Percentiles rank a stretch among this genome's conserved stretches.
Conservation (phyloP, 305 asterid species). For the Plantago lanceolata region DNA sequence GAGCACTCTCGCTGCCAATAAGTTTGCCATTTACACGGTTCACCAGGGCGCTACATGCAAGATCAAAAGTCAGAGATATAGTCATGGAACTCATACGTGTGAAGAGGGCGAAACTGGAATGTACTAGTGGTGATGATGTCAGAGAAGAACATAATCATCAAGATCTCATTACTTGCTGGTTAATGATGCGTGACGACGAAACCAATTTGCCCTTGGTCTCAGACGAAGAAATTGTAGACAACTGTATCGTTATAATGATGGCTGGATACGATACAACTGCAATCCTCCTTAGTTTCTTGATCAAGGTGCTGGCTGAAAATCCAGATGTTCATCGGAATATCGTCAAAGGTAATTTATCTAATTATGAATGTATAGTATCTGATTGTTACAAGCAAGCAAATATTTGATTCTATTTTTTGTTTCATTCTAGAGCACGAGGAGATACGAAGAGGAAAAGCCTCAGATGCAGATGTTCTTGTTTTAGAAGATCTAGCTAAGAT, state of each 20-base stretch:
- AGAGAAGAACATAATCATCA: too few species aligned
- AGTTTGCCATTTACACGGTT: slow-evolving; percentile 30
- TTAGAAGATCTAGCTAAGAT: too few species aligned
- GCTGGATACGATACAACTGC: slow-evolving; percentile 34
- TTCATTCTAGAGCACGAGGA: slow-evolving; percentile 24
- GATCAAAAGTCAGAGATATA: slow-evolving; percentile 23
- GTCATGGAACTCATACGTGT: slow-evolving; percentile 23
- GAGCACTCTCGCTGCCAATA: slow-evolving; percentile 27
- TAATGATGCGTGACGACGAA: slow-evolving; percentile 17
- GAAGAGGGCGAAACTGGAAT: slow-evolving; percentile 12
- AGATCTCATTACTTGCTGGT: slow-evolving; percentile 22
- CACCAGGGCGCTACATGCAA: slow-evolving; percentile 25
- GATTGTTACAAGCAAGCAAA: too few species aligned
- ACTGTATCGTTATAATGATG: slow-evolving; percentile 19
- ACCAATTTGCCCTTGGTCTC: slow-evolving; percentile 11
- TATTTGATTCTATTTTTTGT: too few species aligned
- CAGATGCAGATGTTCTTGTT: too few species aligned
- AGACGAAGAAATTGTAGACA: slow-evolving; percentile 30
- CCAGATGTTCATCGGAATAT: slow-evolving; percentile 19
- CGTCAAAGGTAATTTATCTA: background rate
- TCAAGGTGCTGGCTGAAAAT: slow-evolving; percentile 30
- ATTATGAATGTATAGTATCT: too few species aligned
- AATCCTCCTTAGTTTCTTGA: slow-evolving; percentile 27
- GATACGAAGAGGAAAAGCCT: slow-evolving; percentile 9
- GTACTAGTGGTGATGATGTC: too few species aligned